A percentile compares a stretch with the other conserved stretches of the same genome.
These are phyloP conservation scores for Monosiga brevicollis DNA, from an alignment of 78 protist genomes.

Conservation along the genomic window DNA sequence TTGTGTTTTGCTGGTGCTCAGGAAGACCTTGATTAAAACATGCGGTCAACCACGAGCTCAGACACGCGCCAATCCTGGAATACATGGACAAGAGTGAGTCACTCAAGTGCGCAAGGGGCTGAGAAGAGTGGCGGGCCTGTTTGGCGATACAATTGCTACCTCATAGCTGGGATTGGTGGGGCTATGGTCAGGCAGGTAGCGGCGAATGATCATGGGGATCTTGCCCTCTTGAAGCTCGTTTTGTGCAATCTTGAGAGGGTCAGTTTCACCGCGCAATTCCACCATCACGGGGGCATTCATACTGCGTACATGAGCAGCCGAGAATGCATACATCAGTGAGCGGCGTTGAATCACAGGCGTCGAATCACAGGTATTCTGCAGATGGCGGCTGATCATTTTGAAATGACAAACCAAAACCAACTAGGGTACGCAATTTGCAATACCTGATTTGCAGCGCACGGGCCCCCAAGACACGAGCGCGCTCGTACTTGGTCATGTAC, in stretches of 20 bases:
- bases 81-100: not conserved
- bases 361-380: too few relatives aligned
- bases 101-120: not conserved
- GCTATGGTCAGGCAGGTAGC: constrained; percentile 70
- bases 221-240: constrained; percentile 74
- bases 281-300: constrained; percentile 91
- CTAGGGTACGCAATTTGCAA: not conserved
- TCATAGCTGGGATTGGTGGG: not conserved
- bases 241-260: constrained; percentile 84
- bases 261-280: constrained; percentile 82
- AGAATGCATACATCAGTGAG: too few relatives aligned
- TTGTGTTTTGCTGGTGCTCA: too few relatives aligned
- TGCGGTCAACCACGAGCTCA: not conserved
- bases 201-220: constrained; percentile 83
- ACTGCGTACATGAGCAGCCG: not conserved
- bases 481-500: constrained; percentile 85
- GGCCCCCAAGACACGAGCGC: constrained; percentile 85
- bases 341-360: too few relatives aligned
- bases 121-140: not conserved
- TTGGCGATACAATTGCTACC: not conserved
- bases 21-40: not conserved
- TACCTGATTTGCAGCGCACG: constrained; percentile 85
- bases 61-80: not conserved
- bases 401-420: not conserved
- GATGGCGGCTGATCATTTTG: too few relatives aligned